Evolutionary conservation across 164 flowering plant species (phyloP), one percentile per base, ranked within the genome.

Genomic region (Magnolia changhungtana): DNA sequence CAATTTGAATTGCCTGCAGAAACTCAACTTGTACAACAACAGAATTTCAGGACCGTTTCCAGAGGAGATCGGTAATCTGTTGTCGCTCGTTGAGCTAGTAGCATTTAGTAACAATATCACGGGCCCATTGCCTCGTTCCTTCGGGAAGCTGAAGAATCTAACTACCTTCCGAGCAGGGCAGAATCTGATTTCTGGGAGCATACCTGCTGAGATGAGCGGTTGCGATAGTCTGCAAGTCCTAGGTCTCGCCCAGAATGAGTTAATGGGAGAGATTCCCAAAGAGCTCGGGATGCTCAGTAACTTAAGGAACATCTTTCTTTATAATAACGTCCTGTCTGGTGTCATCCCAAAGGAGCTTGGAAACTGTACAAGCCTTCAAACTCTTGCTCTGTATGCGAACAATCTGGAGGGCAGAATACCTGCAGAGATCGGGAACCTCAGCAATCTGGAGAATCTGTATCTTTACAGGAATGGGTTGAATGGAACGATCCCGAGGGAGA

Each of bases 181-280:
- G 81, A 96, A 94, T 83, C 79, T 80, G 18, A 84, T 96, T 69
- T 89, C 94, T 23, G 97, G 98, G 68, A 88, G 81, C 71, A 67
- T 96, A 64, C 98, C 97, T 1, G 69, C 83, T 0, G 96, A 90
- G 81, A 87, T 94, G 18, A 82, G 95, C 71, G 80, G 82, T 18
- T 96, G 97, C 77, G 51, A 76, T 77, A 88, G 83, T 83, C 78
- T 96, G 80, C 63, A 83, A 78, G 58, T 80, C 61, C 87, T 96
- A 77, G 99, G 99, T 73, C 89, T 94, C 31, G 98, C 98, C 11
- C 94, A 94, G 69, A 96, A 94, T 76, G 7, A 75, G 8, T 51
- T 96, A 31, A 88, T 69, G 69, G 97, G 98, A 20, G 80, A 84
- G 72, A 52, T 96, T 63, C 98, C 98, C 0, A 88, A 81, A 78